Evolutionary conservation across 2,329 filamentous ascomycete species (phyloP).

Genomic region (Fusarium dimerum): DNA sequence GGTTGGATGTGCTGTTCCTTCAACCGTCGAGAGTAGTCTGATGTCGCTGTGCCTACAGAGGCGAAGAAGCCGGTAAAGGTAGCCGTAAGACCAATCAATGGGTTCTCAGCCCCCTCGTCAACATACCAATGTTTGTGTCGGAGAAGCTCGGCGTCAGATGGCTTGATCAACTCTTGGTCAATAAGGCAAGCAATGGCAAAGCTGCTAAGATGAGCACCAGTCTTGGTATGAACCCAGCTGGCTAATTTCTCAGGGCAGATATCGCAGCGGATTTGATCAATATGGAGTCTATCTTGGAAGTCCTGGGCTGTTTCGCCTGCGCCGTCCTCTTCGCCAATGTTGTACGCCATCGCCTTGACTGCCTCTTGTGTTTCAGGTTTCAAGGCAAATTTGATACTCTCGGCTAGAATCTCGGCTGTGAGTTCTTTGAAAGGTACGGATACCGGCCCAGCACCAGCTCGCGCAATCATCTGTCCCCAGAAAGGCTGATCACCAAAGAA

Average conservation of each 20-base stretch:
- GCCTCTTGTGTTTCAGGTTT: constrained; percentile 46
- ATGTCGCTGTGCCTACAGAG: constrained; percentile 45
- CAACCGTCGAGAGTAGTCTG: constrained; percentile 19
- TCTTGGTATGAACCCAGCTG: constrained; percentile 58
- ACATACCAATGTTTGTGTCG: constrained; percentile 58
- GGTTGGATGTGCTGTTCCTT: constrained; percentile 4
- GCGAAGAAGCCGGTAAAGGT: constrained; percentile 66
- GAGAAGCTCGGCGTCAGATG: constrained; percentile 57
- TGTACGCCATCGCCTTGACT: constrained; percentile 46
- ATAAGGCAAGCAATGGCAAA: constrained; percentile 61
- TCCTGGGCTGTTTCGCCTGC: constrained; percentile 51
- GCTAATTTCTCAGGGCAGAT: constrained; percentile 59
- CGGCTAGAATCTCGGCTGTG: constrained; percentile 56
- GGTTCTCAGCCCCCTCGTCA: constrained; percentile 65
- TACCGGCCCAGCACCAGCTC: constrained; percentile 59
- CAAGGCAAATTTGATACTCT: constrained; percentile 54
- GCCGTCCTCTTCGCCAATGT: constrained; percentile 57
- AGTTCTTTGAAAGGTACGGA: constrained; percentile 60
- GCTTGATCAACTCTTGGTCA: constrained; percentile 54
- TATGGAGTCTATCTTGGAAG: constrained; percentile 56
- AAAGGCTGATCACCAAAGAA: constrained; percentile 69
- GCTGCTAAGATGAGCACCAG: constrained; percentile 59
- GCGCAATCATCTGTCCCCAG: constrained; percentile 64
- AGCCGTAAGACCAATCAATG: constrained; percentile 63
- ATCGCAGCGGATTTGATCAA: constrained; percentile 58